Evolutionary conservation across 2,329 filamentous ascomycete genomes (phyloP), one percentile per base, ranked within the genome.

Genomic region (Colletotrichum lini): DNA sequence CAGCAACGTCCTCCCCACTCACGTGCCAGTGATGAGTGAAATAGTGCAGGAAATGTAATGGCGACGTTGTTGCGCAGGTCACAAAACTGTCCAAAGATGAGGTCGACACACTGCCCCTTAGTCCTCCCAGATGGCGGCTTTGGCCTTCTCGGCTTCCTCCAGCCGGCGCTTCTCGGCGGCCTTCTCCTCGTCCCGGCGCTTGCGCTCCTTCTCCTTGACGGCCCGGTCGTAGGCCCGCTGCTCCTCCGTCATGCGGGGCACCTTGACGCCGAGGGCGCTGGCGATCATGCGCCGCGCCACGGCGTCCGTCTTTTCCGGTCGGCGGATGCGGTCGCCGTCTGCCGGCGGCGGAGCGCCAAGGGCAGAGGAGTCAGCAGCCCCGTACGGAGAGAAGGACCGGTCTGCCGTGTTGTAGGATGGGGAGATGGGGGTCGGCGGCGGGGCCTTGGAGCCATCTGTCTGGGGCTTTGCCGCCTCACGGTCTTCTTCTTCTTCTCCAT

Each of bases 301-400:
- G 0, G 95, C 94, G 72, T 97, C 97, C 73, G 95, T 97, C 86
- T 98, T 99, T 82, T 98, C 95, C 0, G 95, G 96, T 49, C 93
- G 84, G 67, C 76, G 76, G 74, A 42, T 6, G 76, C 74, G 16
- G 77, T 78, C 40, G 77, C 74, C 30, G 7, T 58, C 58, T n/a
- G 67, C 26, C 21, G 35, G 44, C 47, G 45, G n/a, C 56, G 59
- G n/a, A 50, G 53, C 18, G 49, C 35, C 35, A 38, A 44, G 44
- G 49, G 63, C 35, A 62, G 72, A 75, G 18, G 52, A 60, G n/a
- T 65, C 74, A 67, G 73, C 64, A 57, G 75, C 70, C 2, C 53
- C 59, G 57, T 75, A 61, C 75, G 77, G 72, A 23, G 80, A 67
- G 56, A 73, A 67, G 61, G 75, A 74, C 60, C 63, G 54, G 57